A percentile compares a stretch with the other conserved stretches of the same genome.
Conservation (phyloP, 768 basidiomycete genomes). For the Crucibulum laeve region DNA sequence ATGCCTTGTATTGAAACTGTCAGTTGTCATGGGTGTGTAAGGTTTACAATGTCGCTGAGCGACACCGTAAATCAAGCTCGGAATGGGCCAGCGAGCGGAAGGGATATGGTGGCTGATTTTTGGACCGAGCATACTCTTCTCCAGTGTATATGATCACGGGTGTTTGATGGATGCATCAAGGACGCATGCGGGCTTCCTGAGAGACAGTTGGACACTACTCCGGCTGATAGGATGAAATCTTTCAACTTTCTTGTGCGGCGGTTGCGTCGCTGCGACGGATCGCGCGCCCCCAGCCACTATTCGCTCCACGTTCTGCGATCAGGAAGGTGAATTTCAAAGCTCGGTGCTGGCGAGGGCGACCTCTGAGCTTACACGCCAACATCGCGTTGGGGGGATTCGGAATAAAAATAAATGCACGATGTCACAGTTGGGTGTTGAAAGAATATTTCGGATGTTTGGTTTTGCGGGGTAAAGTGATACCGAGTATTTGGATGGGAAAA, state of each 20-base stretch:
- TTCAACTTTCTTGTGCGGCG: neutral
- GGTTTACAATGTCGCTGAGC: neutral
- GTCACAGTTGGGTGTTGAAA: neutral
- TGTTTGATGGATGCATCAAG: neutral
- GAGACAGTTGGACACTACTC: neutral
- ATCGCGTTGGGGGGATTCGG: too few relatives aligned
- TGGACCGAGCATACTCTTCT: neutral
- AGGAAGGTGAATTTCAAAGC: too few relatives aligned
- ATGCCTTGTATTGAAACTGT: constrained; percentile 20
- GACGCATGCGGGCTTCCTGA: neutral
- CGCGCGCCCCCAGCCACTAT: too few relatives aligned
- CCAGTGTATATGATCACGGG: neutral
- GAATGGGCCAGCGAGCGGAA: constrained; percentile 14
- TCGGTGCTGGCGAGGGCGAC: too few relatives aligned
- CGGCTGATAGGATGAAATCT: neutral
- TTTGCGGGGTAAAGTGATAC: constrained; percentile 7
- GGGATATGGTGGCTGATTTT: constrained; percentile 2
- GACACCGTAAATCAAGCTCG: neutral
- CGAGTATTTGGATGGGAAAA: constrained; percentile 10
- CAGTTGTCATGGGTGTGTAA: constrained; percentile 12
- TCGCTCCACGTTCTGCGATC: too few relatives aligned
- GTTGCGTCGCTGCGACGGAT: too few relatives aligned
- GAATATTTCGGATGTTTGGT: constrained; percentile 5
- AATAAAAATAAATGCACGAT: neutral
- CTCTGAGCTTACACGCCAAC: too few relatives aligned